A percentile compares a stretch with the other conserved stretches of the same genome.
phyloP scores from a whole-genome alignment of 257 asterid species.

The Capsicum baccatum region DNA sequence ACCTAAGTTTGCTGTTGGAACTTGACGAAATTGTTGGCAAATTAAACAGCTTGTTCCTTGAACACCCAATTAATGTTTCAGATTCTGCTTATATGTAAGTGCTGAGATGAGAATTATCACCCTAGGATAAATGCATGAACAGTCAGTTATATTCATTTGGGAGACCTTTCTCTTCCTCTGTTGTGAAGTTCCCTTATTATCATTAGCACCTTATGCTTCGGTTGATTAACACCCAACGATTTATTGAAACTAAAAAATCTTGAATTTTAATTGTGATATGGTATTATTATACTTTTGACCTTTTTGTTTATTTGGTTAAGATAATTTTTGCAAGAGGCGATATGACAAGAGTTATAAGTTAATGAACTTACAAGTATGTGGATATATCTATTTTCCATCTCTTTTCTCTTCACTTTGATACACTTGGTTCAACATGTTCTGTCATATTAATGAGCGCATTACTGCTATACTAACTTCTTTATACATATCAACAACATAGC shows the following conservation, averaged over 20 bases:
- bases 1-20: neutral
- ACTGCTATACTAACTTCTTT: neutral
- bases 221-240: neutral
- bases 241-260: neutral
- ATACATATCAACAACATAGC: neutral
- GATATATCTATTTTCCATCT: neutral
- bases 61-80: neutral
- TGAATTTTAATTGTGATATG: constrained; percentile 13
- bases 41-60: neutral
- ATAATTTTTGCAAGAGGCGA: neutral
- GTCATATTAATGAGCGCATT: neutral
- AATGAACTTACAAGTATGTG: neutral
- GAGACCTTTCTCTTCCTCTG: neutral
- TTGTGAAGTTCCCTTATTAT: neutral
- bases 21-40: constrained; percentile 13
- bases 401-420: neutral
- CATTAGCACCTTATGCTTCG: neutral
- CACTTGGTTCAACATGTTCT: neutral
- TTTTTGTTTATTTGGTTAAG: neutral
- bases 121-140: neutral
- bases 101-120: neutral
- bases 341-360: neutral
- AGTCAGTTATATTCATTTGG: neutral
- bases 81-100: neutral
- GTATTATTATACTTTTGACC: neutral